A percentile compares a stretch with the other conserved stretches of the same genome.
These are phyloP conservation scores for Alternaria tenuissima DNA, from an alignment of 2,329 filamentous ascomycete genomes.

Conservation along the genomic window DNA sequence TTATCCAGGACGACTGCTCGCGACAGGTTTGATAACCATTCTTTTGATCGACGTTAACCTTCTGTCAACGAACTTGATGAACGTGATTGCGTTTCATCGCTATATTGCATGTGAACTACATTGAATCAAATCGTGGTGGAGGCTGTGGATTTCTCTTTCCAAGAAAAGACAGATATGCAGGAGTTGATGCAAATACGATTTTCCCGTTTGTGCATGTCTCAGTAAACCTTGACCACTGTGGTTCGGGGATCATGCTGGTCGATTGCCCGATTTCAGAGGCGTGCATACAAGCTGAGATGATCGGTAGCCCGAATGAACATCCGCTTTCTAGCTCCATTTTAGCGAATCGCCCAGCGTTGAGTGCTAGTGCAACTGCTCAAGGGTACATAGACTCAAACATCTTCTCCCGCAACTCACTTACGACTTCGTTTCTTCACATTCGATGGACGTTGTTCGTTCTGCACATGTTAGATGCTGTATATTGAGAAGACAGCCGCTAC, in stretches of 20 bases:
- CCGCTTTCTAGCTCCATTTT: no score
- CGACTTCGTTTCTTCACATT: neutral
- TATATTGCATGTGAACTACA: no score
- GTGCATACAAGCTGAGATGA: neutral
- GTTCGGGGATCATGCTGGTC: neutral
- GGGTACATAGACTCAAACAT: no score
- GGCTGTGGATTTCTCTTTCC: no score
- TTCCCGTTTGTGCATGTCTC: no score
- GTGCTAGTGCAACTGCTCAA: neutral
- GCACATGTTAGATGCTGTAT: neutral
- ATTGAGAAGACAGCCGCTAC: no score
- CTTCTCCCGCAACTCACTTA: neutral
- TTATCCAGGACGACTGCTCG: neutral
- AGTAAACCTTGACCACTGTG: neutral
- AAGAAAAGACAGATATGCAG: no score
- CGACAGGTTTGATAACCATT: neutral
- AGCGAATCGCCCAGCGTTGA: neutral
- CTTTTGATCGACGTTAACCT: neutral
- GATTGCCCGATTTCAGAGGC: neutral
- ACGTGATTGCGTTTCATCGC: neutral
- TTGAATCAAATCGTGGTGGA: no score
- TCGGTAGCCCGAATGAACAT: neutral
- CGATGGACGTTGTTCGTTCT: accelerated
- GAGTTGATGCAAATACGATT: no score
- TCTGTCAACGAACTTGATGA: neutral